Evolutionary conservation across 2,329 filamentous ascomycete species (phyloP).

Genomic region (Zalaria obscura): DNA sequence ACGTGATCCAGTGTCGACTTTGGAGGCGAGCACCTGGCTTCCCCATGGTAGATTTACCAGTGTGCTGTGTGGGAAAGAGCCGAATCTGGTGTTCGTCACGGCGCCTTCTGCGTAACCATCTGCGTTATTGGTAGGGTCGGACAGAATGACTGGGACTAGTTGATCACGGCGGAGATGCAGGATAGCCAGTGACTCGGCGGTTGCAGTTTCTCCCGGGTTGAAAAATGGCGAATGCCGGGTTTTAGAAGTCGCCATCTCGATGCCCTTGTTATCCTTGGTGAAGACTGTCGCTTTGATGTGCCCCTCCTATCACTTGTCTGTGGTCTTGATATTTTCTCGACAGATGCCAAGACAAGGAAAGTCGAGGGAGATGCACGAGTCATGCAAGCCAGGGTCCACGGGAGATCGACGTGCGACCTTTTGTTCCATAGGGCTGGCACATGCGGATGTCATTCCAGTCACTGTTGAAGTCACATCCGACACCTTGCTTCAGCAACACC

Average conservation of each 20-base stretch:
- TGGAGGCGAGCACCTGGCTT: conserved; percentile 76
- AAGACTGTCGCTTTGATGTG: too few species aligned
- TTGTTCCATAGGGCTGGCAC: too few species aligned
- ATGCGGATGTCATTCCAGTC: too few species aligned
- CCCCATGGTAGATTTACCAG: conserved; percentile 69
- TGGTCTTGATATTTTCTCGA: too few species aligned
- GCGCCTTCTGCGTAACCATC: conserved; percentile 28
- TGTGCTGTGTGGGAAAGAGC: conserved; percentile 47
- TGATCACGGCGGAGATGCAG: conserved; percentile 81
- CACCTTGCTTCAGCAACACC: too few species aligned
- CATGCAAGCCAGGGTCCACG: too few species aligned
- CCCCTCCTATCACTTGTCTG: too few species aligned
- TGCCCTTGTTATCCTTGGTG: too few species aligned
- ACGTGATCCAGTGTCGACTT: conserved; percentile 82
- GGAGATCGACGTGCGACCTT: too few species aligned
- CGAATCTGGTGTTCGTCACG: conserved; percentile 78
- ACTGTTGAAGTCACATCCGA: too few species aligned
- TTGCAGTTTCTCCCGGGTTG: conserved; percentile 48
- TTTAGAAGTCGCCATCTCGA: conserved; percentile 3
- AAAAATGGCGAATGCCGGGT: conserved; percentile 58
- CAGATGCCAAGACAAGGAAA: too few species aligned
- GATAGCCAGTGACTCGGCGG: conserved; percentile 58
- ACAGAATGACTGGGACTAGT: conserved; percentile 56
- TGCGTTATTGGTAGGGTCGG: conserved; percentile 23
- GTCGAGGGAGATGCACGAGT: too few species aligned